These are phyloP conservation scores for Fraxinus platypoda DNA, from an alignment of 305 asterid species.

Conservation along the genomic window DNA sequence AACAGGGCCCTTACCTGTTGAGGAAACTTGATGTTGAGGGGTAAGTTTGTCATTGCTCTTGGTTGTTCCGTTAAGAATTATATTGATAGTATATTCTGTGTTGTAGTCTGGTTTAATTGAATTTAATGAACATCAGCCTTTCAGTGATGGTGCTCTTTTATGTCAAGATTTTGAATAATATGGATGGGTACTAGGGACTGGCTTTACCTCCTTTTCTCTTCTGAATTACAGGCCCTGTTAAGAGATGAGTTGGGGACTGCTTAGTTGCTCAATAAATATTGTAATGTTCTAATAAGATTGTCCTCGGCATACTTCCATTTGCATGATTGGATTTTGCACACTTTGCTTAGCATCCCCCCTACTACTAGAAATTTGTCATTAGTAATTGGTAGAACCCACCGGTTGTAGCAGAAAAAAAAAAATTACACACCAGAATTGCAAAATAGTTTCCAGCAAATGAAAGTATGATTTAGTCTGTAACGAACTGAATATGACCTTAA, in stretches of 20 bases:
- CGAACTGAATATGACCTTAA: neutral
- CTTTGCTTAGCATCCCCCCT: neutral
- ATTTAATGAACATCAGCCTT: neutral
- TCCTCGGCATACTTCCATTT: neutral
- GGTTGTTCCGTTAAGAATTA: neutral
- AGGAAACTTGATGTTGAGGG: conserved; percentile 91
- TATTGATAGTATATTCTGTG: neutral
- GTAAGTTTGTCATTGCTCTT: conserved; percentile 43
- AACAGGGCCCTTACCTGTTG: conserved; percentile 87
- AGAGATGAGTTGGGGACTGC: neutral
- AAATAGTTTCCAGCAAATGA: neutral
- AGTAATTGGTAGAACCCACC: neutral
- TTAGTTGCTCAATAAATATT: conserved; percentile 3
- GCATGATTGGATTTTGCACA: neutral
- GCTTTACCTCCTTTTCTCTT: conserved; percentile 8
- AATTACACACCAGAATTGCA: neutral
- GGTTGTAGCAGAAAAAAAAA: neutral
- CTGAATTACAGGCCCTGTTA: neutral
- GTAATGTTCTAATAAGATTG: neutral
- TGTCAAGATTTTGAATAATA: neutral
- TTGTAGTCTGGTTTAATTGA: conserved; percentile 1
- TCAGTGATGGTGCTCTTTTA: neutral
- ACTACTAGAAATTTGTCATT: neutral
- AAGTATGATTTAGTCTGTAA: neutral
- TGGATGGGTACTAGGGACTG: neutral